Base-by-base conservation (phyloP, 163 green algal species). In the Scenedesmus sp. region DNA sequence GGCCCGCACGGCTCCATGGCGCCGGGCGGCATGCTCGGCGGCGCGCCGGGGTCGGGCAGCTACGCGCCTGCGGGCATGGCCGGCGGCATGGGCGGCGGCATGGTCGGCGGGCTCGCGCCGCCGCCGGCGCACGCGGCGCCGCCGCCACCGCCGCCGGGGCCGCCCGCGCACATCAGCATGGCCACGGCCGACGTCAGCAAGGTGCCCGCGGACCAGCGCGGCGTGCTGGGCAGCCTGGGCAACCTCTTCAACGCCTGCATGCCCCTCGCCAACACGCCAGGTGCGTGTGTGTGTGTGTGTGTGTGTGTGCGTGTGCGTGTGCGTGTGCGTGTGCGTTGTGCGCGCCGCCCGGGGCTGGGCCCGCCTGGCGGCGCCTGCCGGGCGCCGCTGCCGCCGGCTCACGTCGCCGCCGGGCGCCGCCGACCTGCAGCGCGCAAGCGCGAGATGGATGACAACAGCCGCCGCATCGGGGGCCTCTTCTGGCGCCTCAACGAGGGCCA, bases 371-470 rank as follows among this genome's bases (percentile, higher is more conserved):
- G 50, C 50, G 24, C 20, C n/a, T n/a, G n/a, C n/a, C n/a, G n/a
- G n/a, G n/a, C n/a, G n/a, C n/a, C n/a, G n/a, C n/a, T n/a, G 45
- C 45, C 45, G 45, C 45, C 45, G 15, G 18, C 45, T 54, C 45
- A 54, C 45, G 18, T 54, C n/a, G n/a, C n/a, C n/a, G n/a, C n/a
- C n/a, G n/a, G n/a, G n/a, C n/a, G n/a, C n/a, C n/a, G n/a, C n/a
- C n/a, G n/a, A 63, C 33, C 13, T 78, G 44, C 81, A 69, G 87
- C 80, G 51, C 97, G 96, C 85, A 93, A 92, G 87, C 90, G 94
- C 1, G 96, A 99, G 79, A 94, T 97, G 80, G 95, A 98, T 22
- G 96, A 99, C 93, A 96, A 94, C 84, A 90, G 80, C 45, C 93
- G 91, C 71, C 92, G 94, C 66, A 77, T 99, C 53, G 96, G 94